Percentiles rank a stretch among this genome's conserved stretches.
Evolutionary conservation across 768 basidiomycete species (phyloP).

Genomic region (Phanerodontia chrysosporium): DNA sequence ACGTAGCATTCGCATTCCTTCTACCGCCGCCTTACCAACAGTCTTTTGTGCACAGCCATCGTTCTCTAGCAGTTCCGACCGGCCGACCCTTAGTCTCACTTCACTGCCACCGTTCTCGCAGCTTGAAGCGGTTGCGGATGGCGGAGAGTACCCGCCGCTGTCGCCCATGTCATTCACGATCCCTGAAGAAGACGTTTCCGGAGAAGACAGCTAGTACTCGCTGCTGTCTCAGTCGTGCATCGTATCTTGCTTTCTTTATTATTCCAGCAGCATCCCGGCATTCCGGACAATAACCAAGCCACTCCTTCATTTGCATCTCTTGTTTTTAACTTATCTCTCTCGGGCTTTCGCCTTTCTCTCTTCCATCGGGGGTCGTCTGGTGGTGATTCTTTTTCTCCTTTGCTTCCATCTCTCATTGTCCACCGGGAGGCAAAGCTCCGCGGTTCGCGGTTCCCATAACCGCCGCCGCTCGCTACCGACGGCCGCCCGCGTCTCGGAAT

Average conservation of each 20-base stretch:
- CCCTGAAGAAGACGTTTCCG: slow-evolving; percentile 39
- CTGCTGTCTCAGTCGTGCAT: slow-evolving; percentile 12
- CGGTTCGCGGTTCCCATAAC: neutral
- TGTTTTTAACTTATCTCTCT: neutral
- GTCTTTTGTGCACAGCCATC: slow-evolving; percentile 15
- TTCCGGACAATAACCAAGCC: slow-evolving; percentile 4
- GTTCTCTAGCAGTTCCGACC: slow-evolving; percentile 14
- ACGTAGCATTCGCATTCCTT: slow-evolving; percentile 28
- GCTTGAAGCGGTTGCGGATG: slow-evolving; percentile 79
- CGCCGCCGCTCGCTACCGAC: neutral
- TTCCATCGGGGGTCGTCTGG: neutral
- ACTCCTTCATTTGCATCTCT: slow-evolving; percentile 4
- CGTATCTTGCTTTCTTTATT: slow-evolving; percentile 6
- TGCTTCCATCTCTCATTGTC: slow-evolving; percentile 1
- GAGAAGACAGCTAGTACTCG: slow-evolving; percentile 23
- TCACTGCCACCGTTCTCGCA: slow-evolving; percentile 75
- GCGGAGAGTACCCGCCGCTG: slow-evolving; percentile 66
- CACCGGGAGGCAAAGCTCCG: neutral
- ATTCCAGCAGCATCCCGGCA: slow-evolving; percentile 14
- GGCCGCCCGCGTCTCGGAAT: neutral
- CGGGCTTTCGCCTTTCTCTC: neutral
- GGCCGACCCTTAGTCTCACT: slow-evolving; percentile 36
- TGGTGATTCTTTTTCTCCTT: neutral
- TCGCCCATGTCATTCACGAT: slow-evolving; percentile 71
- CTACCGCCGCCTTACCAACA: neutral